Base-by-base conservation (phyloP, 2,329 filamentous ascomycete species). In the Cadophora sp. region DNA sequence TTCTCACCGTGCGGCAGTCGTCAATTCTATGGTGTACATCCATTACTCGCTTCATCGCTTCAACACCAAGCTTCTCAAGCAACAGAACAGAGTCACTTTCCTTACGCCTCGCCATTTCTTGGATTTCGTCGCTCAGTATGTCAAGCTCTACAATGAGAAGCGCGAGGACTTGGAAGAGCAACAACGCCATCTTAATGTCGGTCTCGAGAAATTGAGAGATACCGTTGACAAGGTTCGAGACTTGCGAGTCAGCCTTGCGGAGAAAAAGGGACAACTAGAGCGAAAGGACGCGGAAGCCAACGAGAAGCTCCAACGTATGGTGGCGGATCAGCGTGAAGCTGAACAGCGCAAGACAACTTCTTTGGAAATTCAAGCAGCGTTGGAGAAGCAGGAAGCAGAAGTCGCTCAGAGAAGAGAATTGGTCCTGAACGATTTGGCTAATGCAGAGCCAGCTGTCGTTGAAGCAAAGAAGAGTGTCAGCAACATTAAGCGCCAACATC, bases 1-100 rank as follows among this genome's bases (percentile, higher is more conserved):
- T 9, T 92, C 92, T 65, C 95, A 99, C 79, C 90, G 96, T 71
- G 94, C 97, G 79, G 89, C 94, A 3, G 90, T 99, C 58, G 88
- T 99, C 80, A 99, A 99, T 79, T 92, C 94, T 0, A 99, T 99
- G 96, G 97, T 99, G 2, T 97, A 97, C 77, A 95, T 99, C 24
- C 96, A 99, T 78, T 94, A 98, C 81, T 99, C 96, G 1, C 83
- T 99, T 60, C 93, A 95, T 71, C 87, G 88, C 62, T 97, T 97
- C 86, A 99, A 99, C 77, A 84, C 87, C 73, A 94, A 93, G 76
- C 84, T 99, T 27, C 87, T 92, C 71, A 96, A 93, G 79, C 96
- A 98, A 79, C 96, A 98, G 81, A 94, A 93, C 79, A 94, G 92
- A 80, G 87, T 91, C 34, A 98, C 96, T 0, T 98, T 92, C 83